Conservation (phyloP, 495 filamentous ascomycete genomes). For the Parathielavia appendiculata region DNA sequence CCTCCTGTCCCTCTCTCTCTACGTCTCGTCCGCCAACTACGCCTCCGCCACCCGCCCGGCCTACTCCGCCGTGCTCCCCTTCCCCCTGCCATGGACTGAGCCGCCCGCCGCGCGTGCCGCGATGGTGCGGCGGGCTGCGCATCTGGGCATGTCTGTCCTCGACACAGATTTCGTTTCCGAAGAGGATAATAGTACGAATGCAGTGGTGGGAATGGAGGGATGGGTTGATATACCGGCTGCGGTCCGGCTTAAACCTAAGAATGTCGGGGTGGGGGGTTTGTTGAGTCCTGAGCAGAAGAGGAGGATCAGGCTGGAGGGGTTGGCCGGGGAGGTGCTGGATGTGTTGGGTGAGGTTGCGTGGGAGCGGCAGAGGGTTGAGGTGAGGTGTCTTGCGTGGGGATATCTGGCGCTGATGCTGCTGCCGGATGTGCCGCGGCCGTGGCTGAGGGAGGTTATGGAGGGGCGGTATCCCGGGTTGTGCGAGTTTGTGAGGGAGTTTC, state of each 20-base stretch:
- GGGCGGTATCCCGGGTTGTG: conserved; percentile 49
- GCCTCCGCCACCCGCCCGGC: conserved; percentile 63
- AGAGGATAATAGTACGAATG: conserved; percentile 27
- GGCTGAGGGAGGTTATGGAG: conserved; percentile 60
- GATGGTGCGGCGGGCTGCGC: conserved; percentile 64
- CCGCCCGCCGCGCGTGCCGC: conserved; percentile 60
- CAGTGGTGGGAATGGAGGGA: conserved; percentile 24
- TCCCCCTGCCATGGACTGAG: conserved; percentile 77
- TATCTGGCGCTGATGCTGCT: conserved; percentile 71
- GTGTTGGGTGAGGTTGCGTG: conserved; percentile 59
- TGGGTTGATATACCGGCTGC: conserved; percentile 30
- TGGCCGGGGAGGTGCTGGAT: conserved; percentile 63
- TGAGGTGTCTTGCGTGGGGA: conserved; percentile 74
- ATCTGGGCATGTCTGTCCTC: conserved; percentile 57
- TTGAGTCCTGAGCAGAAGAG: conserved; percentile 46
- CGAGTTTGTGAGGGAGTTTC: conserved; percentile 49
- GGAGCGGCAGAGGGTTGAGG: conserved; percentile 53
- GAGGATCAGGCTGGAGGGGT: conserved; percentile 63
- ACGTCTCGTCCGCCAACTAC: conserved; percentile 85
- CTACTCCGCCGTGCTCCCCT: conserved; percentile 68
- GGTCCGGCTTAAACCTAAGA: conserved; percentile 18
- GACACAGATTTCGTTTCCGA: conserved; percentile 41
- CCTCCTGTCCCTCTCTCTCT: conserved; percentile 76
- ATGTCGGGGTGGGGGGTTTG: conserved; percentile 24
- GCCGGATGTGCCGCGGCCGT: conserved; percentile 64